Percentiles rank a stretch among this genome's conserved stretches.
phyloP scores from a whole-genome alignment of 2,329 filamentous ascomycete species.

The Pyricularia sp. region DNA sequence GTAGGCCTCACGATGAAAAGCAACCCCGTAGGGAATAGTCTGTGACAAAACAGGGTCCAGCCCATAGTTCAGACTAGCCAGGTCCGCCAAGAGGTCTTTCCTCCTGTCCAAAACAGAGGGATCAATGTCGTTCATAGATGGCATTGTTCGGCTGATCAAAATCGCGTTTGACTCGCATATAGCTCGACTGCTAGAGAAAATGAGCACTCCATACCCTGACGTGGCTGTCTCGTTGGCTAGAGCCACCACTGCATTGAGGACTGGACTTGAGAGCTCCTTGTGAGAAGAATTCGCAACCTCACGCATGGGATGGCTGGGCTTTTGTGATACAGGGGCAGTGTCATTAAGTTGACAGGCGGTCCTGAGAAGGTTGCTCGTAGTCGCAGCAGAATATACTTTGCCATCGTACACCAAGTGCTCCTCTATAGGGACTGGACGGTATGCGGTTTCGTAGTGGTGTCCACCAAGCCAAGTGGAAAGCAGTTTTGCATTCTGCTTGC shows the following conservation, averaged over 20 bases:
- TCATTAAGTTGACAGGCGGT: constrained; percentile 41
- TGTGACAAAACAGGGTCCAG: constrained; percentile 56
- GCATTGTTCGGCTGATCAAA: constrained; percentile 59
- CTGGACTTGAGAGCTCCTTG: constrained; percentile 53
- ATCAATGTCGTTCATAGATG: constrained; percentile 35
- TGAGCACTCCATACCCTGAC: constrained; percentile 60
- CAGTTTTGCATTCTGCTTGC: constrained; percentile 55
- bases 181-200: constrained; percentile 63
- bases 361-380: constrained; percentile 48
- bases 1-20: constrained; percentile 46
- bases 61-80: constrained; percentile 56
- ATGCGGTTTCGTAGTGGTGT: constrained; percentile 63
- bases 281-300: constrained; percentile 45
- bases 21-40: constrained; percentile 57
- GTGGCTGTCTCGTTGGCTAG: constrained; percentile 59
- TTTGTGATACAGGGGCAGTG: constrained; percentile 20
- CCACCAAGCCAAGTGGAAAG: constrained; percentile 62
- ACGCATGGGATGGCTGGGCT: constrained; percentile 29
- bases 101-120: constrained; percentile 44
- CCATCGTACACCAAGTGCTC: constrained; percentile 67
- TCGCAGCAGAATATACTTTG: constrained; percentile 52
- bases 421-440: constrained; percentile 65
- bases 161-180: constrained; percentile 60
- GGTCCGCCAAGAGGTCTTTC: constrained; percentile 53
- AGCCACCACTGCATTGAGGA: constrained; percentile 62